Evolutionary conservation across 306 rosid genomes (phyloP).

Genomic region (Abrus precatorius): DNA sequence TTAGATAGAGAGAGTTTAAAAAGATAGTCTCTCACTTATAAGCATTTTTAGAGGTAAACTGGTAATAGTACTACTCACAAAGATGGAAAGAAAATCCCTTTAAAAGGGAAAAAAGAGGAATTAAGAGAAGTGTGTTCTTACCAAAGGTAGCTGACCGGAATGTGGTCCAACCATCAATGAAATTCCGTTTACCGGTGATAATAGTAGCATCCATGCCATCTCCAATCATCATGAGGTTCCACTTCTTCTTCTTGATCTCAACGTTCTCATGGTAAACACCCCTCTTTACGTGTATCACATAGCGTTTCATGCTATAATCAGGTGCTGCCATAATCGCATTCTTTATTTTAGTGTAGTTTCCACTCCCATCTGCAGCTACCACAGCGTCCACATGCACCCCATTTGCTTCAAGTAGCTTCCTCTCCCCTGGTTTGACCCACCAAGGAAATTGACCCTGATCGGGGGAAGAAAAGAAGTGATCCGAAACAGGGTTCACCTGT

Average conservation of each 20-base stretch:
- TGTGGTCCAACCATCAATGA: conserved; percentile 89
- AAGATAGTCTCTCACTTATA: too few relatives aligned
- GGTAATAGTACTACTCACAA: not conserved
- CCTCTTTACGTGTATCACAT: conserved; percentile 72
- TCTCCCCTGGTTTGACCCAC: conserved; percentile 67
- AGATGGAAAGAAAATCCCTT: not conserved
- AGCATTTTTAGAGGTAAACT: too few relatives aligned
- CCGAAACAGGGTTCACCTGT: conserved; percentile 60
- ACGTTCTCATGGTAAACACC: conserved; percentile 82
- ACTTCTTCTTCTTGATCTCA: conserved; percentile 95
- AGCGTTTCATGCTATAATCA: conserved; percentile 67
- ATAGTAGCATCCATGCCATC: conserved; percentile 77
- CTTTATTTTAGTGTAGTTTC: conserved; percentile 69
- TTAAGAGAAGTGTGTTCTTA: conserved; percentile 21
- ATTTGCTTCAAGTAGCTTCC: conserved; percentile 61
- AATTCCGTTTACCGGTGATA: conserved; percentile 76
- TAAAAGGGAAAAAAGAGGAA: too few relatives aligned
- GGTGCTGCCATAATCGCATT: conserved; percentile 83
- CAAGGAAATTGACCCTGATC: conserved; percentile 55
- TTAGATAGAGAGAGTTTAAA: too few relatives aligned
- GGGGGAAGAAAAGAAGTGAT: not conserved
- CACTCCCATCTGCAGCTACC: conserved; percentile 79
- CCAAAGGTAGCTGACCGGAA: conserved; percentile 96
- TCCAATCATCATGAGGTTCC: conserved; percentile 91
- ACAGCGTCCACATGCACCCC: conserved; percentile 54